Percentiles rank a stretch among this genome's conserved stretches.
phyloP scores from a whole-genome alignment of 495 filamentous ascomycete genomes.

The Cercophora samala region DNA sequence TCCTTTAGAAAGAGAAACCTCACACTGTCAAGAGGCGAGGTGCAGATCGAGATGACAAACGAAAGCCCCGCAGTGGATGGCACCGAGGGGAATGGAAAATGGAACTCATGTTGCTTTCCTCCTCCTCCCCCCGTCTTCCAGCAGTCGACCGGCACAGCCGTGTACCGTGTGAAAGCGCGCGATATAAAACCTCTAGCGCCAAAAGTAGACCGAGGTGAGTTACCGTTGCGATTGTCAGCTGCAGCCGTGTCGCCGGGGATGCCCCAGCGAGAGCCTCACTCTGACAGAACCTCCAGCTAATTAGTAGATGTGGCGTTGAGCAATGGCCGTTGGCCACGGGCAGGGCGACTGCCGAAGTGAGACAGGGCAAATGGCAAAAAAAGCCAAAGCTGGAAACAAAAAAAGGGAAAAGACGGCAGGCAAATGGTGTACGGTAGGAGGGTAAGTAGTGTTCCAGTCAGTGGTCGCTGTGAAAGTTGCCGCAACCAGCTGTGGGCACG shows the following conservation, averaged over 20 bases:
- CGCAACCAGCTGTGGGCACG: slow-evolving; percentile 7
- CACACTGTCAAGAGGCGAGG: slow-evolving; percentile 1
- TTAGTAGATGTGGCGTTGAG: neutral
- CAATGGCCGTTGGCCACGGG: neutral
- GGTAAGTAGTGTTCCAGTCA: neutral
- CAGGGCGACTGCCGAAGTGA: neutral
- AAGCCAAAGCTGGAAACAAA: too few species aligned
- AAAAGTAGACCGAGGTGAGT: neutral
- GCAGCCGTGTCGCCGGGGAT: neutral
- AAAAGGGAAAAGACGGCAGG: neutral
- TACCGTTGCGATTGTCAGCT: neutral
- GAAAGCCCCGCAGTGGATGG: slow-evolving; percentile 6
- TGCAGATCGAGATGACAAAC: slow-evolving; percentile 10
- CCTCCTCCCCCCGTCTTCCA: too few species aligned
- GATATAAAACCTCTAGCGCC: slow-evolving; percentile 6
- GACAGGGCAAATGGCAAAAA: too few species aligned
- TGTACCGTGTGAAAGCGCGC: slow-evolving; percentile 4
- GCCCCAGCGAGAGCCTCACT: neutral
- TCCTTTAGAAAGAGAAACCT: neutral
- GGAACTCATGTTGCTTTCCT: too few species aligned
- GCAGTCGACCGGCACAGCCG: neutral
- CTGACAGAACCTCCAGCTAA: too few species aligned
- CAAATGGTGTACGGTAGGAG: too few species aligned
- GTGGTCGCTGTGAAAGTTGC: neutral
- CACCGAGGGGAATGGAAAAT: too few species aligned